phyloP scores from a whole-genome alignment of 305 asterid species.

The Coffea humblotiana region DNA sequence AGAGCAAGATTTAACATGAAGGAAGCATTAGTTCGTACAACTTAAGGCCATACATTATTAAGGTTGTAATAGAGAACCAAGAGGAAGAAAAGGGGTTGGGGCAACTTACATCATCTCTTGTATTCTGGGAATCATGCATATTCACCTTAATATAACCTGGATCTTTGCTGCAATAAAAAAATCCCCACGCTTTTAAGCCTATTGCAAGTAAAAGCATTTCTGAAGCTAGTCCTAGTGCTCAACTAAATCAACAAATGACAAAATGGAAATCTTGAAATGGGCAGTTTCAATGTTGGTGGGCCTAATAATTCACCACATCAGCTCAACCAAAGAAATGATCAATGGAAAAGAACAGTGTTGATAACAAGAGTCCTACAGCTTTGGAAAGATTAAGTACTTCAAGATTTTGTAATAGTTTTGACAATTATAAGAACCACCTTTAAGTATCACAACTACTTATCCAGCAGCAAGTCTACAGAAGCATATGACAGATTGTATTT shows the following conservation, averaged over 20 bases:
- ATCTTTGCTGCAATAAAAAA: slow-evolving; percentile 68
- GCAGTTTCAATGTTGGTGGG: not conserved
- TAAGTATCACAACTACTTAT: not conserved
- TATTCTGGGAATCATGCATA: slow-evolving; percentile 53
- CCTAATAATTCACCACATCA: not conserved
- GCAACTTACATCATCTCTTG: slow-evolving; percentile 84
- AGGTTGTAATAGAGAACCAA: slow-evolving; percentile 1
- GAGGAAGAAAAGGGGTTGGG: not conserved
- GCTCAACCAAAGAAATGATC: not conserved
- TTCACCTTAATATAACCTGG: slow-evolving; percentile 86
- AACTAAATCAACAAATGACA: slow-evolving; percentile 1
- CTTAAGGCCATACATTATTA: not conserved
- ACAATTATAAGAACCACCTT: not conserved
- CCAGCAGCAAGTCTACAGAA: not conserved
- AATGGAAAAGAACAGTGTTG: slow-evolving; percentile 1
- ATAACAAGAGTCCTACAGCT: not conserved
- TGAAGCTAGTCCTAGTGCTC: not conserved
- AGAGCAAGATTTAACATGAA: not conserved
- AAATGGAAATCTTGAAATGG: not conserved
- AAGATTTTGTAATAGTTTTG: too few species aligned
- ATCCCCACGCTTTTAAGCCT: not conserved
- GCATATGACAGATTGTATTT: not conserved
- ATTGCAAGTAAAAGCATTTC: slow-evolving; percentile 7
- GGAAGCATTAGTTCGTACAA: not conserved
- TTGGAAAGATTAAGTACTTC: not conserved